Conservation (phyloP, 148 eudicot species). For the Spergularia marina region DNA sequence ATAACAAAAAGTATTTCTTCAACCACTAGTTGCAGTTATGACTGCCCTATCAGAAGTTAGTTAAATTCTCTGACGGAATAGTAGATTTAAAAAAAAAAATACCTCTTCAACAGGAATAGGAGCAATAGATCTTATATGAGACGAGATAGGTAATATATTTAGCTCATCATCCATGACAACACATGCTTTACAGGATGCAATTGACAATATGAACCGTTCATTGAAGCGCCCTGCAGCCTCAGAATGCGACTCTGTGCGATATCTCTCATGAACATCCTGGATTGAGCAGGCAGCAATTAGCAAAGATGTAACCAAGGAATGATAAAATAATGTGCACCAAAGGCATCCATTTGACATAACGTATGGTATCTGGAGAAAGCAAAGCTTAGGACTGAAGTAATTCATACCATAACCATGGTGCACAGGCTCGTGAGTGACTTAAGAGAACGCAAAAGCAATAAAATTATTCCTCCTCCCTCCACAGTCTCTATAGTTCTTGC, state of each 20-base stretch:
- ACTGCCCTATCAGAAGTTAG: not conserved
- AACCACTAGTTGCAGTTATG: not conserved
- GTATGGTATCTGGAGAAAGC: not conserved
- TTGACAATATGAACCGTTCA: slow-evolving; percentile 86
- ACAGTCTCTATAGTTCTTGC: slow-evolving; percentile 98
- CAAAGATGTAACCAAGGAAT: slow-evolving; percentile 5
- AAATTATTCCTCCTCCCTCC: slow-evolving; percentile 91
- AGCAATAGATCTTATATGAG: slow-evolving; percentile 74
- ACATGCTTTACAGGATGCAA: slow-evolving; percentile 86
- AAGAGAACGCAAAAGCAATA: slow-evolving; percentile 74
- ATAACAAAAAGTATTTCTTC: not conserved
- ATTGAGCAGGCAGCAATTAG: slow-evolving; percentile 5
- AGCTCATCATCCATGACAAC: slow-evolving; percentile 93
- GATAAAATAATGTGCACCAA: slow-evolving; percentile 3
- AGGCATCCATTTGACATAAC: not conserved
- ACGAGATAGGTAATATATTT: slow-evolving; percentile 86
- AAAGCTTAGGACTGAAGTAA: slow-evolving; percentile 3
- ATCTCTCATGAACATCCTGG: slow-evolving; percentile 97
- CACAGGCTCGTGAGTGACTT: slow-evolving; percentile 84
- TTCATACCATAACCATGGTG: slow-evolving; percentile 94
- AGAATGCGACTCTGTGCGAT: slow-evolving; percentile 86
- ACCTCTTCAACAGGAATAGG: slow-evolving; percentile 77
- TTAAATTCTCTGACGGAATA: not conserved
- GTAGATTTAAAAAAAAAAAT: slow-evolving; percentile 8
- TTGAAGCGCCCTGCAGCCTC: slow-evolving; percentile 81